Conservation (phyloP, 75 land plant species). For the Isoetes taiwanensis region DNA sequence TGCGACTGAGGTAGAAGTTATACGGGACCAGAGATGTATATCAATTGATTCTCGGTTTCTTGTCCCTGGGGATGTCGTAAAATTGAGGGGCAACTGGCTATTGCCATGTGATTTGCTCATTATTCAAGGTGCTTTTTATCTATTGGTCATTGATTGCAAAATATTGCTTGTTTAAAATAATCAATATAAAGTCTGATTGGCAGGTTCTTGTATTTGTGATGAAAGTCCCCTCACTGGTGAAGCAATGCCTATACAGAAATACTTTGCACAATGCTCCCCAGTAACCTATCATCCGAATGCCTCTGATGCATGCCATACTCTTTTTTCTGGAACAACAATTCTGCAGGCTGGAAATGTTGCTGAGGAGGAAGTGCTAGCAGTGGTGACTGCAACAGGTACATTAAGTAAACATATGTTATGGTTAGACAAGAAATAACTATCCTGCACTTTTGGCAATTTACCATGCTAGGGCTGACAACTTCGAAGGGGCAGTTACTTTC, state of each 20-base stretch:
- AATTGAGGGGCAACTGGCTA: conserved; percentile 22
- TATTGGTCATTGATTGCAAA: background rate
- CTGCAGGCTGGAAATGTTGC: conserved; percentile 22
- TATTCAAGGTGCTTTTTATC: conserved; percentile 12
- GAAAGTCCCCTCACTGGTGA: conserved; percentile 35
- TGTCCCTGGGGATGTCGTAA: conserved; percentile 31
- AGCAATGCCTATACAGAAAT: conserved; percentile 25
- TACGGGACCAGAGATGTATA: conserved; percentile 18
- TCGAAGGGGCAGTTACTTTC: conserved; percentile 27
- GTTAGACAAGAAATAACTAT: too few relatives aligned
- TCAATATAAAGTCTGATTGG: background rate
- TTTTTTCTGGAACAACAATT: conserved; percentile 30
- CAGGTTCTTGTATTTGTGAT: conserved; percentile 31
- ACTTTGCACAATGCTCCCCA: conserved; percentile 13
- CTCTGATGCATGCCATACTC: conserved; percentile 22
- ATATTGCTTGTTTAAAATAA: background rate
- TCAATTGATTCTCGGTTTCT: conserved; percentile 13
- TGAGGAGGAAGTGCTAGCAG: conserved; percentile 21
- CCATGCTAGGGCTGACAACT: conserved; percentile 23
- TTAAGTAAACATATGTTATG: background rate
- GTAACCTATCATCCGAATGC: conserved; percentile 13
- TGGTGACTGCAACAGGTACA: conserved; percentile 29
- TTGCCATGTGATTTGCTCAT: conserved; percentile 30
- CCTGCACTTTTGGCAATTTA: too few relatives aligned
- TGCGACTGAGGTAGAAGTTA: conserved; percentile 19